Base-by-base conservation (phyloP, 768 basidiomycete genomes). In the Leucocoprinus leucothites region DNA sequence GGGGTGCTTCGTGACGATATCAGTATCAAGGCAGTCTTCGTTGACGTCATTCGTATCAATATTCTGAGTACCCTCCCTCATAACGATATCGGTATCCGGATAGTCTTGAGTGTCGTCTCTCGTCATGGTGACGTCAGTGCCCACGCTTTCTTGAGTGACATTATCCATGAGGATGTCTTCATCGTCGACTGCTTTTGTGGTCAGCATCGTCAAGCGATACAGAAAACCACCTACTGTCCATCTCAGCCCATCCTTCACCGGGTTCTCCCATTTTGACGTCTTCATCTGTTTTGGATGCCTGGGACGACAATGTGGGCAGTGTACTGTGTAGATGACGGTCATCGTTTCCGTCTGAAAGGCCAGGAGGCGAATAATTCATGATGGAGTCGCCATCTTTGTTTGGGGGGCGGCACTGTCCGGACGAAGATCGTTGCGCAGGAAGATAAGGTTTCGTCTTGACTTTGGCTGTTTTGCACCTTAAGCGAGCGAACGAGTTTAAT, bases 231-330 rank as follows among this genome's bases (percentile, higher is more conserved):
- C 19, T n/a, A 50, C 48, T 38, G 0, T 50, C 48, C 48, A 50
- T 50, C 48, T 50, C 48, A 14, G 48, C 48, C 48, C 48, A 38
- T 3, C 48, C 48, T 25, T 40, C 48, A 38, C 36, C 35, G 22
- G 35, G 21, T 7, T 50, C 48, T 24, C 48, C 48, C 48, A 50
- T 50, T 34, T 50, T 34, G 16, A 38, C 36, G 21, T 50, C 48
- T 24, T 16, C 7, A 14, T 22, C 22, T 13, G 35, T 22, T 38
- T 36, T 6, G 22, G 14, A 18, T 38, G 24, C 22, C 40, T 21
- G 35, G 8, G 3, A n/a, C 14, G 28, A 35, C 1, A 16, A 18
- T 11, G 31, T 31, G 31, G 31, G 11, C 6, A 31, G 31, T 11
- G 11, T 5, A 11, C 31, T 5, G 31, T 11, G 6, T 31, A 11